phyloP scores from a whole-genome alignment of 345 rosid species.

The Ceriops tagal region DNA sequence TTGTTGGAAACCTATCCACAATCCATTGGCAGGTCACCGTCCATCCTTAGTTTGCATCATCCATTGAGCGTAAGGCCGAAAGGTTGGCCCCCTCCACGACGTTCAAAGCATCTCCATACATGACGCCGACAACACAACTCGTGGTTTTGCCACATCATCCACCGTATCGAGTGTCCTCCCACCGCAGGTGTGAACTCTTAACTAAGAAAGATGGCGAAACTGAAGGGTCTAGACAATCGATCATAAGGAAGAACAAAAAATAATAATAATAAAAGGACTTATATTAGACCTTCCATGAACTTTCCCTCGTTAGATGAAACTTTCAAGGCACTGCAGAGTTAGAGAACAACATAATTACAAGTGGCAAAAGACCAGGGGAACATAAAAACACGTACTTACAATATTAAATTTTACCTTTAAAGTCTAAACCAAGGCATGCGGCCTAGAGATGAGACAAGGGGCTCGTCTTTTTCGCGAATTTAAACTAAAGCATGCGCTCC shows the following conservation, averaged over 20 bases:
- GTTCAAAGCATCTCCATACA: not conserved
- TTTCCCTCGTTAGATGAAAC: not conserved
- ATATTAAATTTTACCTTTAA: conserved; percentile 8
- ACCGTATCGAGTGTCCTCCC: conserved; percentile 18
- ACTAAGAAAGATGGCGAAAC: conserved; percentile 4
- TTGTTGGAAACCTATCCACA: too few species aligned
- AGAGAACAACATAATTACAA: conserved; percentile 35
- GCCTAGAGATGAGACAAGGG: not conserved
- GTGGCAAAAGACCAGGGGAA: conserved; percentile 22
- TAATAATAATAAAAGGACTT: not conserved
- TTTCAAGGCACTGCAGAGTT: conserved; percentile 24
- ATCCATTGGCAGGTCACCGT: too few species aligned
- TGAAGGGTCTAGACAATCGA: not conserved
- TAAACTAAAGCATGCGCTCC: conserved; percentile 32
- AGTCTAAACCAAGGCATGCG: conserved; percentile 1
- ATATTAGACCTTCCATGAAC: not conserved
- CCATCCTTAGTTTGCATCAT: too few species aligned
- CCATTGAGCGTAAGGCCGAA: too few species aligned
- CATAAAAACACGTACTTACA: conserved; percentile 20
- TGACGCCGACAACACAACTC: not conserved
- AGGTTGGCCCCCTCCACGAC: not conserved
- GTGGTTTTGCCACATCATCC: conserved; percentile 29
- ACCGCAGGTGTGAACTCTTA: conserved; percentile 20
- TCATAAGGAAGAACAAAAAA: not conserved
- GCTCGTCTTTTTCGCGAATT: too few species aligned